Evolutionary conservation across 2,329 filamentous ascomycete genomes (phyloP).

Genomic region (Botrytis squamosa): DNA sequence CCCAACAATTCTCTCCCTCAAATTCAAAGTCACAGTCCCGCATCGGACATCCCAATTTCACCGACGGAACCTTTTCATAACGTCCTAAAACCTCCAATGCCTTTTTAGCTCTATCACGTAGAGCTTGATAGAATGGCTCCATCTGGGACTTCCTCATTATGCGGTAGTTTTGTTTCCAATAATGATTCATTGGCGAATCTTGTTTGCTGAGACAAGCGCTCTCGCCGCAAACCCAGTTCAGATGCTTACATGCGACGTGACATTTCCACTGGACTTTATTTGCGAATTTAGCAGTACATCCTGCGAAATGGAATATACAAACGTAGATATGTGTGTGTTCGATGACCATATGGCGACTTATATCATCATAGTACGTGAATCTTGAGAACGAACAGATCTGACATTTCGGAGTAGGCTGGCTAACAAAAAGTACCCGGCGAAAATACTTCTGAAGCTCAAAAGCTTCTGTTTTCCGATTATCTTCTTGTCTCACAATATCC

Average conservation of each 20-base stretch:
- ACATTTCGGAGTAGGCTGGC: background rate
- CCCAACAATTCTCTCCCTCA: background rate
- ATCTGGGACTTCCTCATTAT: background rate
- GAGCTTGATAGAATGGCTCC: background rate
- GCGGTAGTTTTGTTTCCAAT: conserved; percentile 1
- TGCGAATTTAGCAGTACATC: background rate
- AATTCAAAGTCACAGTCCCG: background rate
- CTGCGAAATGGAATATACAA: conserved; percentile 3
- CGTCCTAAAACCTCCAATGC: background rate
- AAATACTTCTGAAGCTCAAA: background rate
- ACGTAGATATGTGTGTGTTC: background rate
- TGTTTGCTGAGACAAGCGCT: background rate
- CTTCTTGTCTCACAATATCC: background rate
- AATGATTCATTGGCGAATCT: background rate
- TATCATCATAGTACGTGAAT: background rate
- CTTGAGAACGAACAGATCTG: background rate
- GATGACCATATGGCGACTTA: background rate
- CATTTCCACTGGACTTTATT: conserved; percentile 5
- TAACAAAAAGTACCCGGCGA: background rate
- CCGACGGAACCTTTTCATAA: background rate
- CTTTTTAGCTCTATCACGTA: background rate
- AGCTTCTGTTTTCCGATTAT: background rate
- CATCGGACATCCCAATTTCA: background rate
- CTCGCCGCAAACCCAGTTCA: background rate
- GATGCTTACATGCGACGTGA: background rate